Conservation (phyloP, 139 green algal species). For the Parachlorella kessleri region DNA sequence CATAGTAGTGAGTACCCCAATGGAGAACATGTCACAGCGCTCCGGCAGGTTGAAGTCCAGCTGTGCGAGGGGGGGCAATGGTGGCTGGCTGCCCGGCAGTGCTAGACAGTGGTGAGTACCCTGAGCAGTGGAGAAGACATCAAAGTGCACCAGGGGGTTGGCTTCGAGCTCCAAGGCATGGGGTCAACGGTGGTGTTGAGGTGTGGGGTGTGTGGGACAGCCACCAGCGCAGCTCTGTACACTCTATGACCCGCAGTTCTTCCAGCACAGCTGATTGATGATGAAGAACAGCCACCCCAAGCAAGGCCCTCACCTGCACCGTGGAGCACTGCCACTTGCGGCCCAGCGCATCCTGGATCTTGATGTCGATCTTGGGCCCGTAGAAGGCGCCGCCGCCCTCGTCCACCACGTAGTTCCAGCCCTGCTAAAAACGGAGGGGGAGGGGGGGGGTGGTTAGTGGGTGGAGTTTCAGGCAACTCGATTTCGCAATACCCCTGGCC, state of each 20-base stretch:
- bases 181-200: not conserved
- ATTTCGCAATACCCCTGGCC: too few relatives aligned
- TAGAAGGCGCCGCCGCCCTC: slow-evolving; percentile 97
- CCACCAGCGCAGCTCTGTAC: not conserved
- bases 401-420: slow-evolving; percentile 71
- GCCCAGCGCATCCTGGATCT: slow-evolving; percentile 85
- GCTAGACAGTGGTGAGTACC: too few relatives aligned
- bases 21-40: slow-evolving; percentile 92
- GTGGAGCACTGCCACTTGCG: slow-evolving; percentile 99
- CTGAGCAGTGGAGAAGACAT: too few relatives aligned
- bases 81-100: too few relatives aligned
- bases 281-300: too few relatives aligned
- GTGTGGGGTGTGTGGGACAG: not conserved
- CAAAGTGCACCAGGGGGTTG: too few relatives aligned
- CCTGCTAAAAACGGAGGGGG: slow-evolving; percentile 27
- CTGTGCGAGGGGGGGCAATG: slow-evolving; percentile 11
- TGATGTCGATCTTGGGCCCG: slow-evolving; percentile 99
- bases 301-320: slow-evolving; percentile 94
- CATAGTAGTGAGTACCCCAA: slow-evolving; percentile 63
- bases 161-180: too few relatives aligned
- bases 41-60: slow-evolving; percentile 99
- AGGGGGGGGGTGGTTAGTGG: too few relatives aligned
- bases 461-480: too few relatives aligned
- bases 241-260: not conserved
- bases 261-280: not conserved